Evolutionary conservation across 257 asterid genomes (phyloP), one percentile per base, ranked within the genome.

Genomic region (Linderniella brevidens): DNA sequence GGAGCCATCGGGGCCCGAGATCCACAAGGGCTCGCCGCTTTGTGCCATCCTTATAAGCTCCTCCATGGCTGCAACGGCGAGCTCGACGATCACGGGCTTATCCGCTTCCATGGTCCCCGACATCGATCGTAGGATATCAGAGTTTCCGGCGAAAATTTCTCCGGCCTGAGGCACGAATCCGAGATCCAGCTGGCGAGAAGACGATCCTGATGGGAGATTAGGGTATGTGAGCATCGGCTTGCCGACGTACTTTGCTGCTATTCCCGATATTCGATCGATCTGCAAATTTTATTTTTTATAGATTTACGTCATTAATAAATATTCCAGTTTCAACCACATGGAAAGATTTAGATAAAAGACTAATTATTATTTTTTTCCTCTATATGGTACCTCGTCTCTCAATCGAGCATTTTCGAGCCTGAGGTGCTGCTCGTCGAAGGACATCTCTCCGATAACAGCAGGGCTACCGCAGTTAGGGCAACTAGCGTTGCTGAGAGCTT

Each of bases 41-140:
- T 73, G 69, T 10, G 76, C 73, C 68, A 73, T 57, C 57, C 71
- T 51, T 36, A 59, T 52, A 38, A 73, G 48, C 55, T 73, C 80
- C 56, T 68, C 80, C 80, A 73, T 73, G 8, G 80, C 80, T 1
- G 80, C 80, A 35, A 73, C 80, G n/a, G 80, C 73, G 10, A 73
- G 62, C 57, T 73, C 80, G 19, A 73, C 63, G 13, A 73, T 69
- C 52, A 68, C 52, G 7, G 80, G 71, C 66, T 73, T 73, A 48
- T 68, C 76, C 3, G 71, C 69, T 6, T 73, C 80, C 6, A 60
- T 73, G 4, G 73, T 66, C 17, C 59, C 59, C 0, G 76, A 57
- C 16, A 69, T 64, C 35, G 80, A 59, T 16, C 77, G 36, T 3
- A 68, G 44, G 20, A 73, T 61, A 53, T 73, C 80, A 39, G 57